Evolutionary conservation across 257 asterid genomes (phyloP), one percentile per base, ranked within the genome.

Genomic region (Orobanche coerulescens): DNA sequence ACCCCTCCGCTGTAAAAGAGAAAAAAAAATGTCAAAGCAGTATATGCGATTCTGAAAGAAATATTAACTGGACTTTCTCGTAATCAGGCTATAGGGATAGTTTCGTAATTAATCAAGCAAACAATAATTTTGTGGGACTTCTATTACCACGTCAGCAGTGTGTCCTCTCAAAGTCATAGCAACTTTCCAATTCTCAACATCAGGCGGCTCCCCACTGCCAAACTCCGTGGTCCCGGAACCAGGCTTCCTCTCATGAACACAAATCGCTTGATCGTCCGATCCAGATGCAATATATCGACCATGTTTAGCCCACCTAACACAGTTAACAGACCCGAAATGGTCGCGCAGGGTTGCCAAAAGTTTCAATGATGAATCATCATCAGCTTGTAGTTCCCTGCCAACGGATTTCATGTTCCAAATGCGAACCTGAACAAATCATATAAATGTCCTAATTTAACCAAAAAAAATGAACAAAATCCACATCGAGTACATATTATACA

Each of bases 231-330:
- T 93, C 63, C 97, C 99, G 0, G 90, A 81, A 71, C 99, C 97
- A 39, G 97, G 94, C 73, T 93, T 93, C 58, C 95, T 82, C 84
- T 93, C 99, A 54, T 93, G 99, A 67, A 93, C 76, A 69, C 84
- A 86, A 76, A 93, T 86, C 53, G 81, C 95, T 82, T 93, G 97
- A 71, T 89, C 99, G 67, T 93, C 99, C 14, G 99, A 89, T 42
- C 99, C 99, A 52, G 99, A 93, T 73, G 97, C 99, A 68, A 93
- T 75, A 60, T 81, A 93, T 8, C 97, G 79, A 12, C 97, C 95
- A 72, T 93, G 97, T 61, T 83, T 86, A 60, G 99, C 95, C 99
- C 99, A 93, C 73, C 99, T 82, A 67, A 93, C 97, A 76, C 99
- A 89, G 72, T 93, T 93, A 53, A 93, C 99, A 0, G 99, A 93